These are phyloP conservation scores for Balansia obtecta DNA, from an alignment of 2,329 filamentous ascomycete species.

Conservation along the genomic window DNA sequence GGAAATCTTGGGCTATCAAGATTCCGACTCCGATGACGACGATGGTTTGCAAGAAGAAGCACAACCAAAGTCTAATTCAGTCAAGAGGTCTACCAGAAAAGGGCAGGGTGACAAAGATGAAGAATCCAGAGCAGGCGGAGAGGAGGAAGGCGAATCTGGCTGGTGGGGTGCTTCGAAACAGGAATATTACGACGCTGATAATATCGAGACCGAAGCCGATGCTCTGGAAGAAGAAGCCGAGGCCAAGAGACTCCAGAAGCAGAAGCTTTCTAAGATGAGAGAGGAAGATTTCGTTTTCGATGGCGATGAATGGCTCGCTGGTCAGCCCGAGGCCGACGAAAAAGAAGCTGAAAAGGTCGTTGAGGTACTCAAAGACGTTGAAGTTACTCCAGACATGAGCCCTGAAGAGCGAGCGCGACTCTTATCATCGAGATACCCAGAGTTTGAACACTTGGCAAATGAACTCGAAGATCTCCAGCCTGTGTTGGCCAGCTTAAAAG, in stretches of 20 bases:
- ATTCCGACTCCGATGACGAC: conserved; percentile 32
- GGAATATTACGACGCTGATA: conserved; percentile 88
- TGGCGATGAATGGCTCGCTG: conserved; percentile 68
- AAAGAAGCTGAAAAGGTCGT: conserved; percentile 52
- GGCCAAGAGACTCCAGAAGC: conserved; percentile 76
- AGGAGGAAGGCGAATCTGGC: conserved; percentile 46
- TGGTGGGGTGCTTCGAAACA: conserved; percentile 82
- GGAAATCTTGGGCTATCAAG: conserved; percentile 41
- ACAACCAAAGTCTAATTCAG: conserved; percentile 4
- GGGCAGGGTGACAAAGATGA: conserved; percentile 29
- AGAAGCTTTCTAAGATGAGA: conserved; percentile 78
- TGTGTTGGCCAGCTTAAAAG: conserved; percentile 44
- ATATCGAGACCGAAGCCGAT: conserved; percentile 48
- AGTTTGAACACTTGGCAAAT: conserved; percentile 75
- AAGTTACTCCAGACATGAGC: conserved; percentile 69
- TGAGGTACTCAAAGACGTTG: conserved; percentile 73
- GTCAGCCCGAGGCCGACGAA: conserved; percentile 36
- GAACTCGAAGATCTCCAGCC: conserved; percentile 68
- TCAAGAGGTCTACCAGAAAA: conserved; percentile 20
- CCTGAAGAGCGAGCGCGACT: conserved; percentile 63
- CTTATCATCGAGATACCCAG: conserved; percentile 72
- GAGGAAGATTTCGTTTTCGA: conserved; percentile 92
- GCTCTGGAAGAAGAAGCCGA: conserved; percentile 88
- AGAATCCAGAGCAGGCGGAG: conserved; percentile 37
- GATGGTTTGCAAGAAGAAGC: conserved; percentile 20